Evolutionary conservation across 140 eudicot genomes (phyloP), one percentile per base, ranked within the genome.

Genomic region (Flaveria floridana): DNA sequence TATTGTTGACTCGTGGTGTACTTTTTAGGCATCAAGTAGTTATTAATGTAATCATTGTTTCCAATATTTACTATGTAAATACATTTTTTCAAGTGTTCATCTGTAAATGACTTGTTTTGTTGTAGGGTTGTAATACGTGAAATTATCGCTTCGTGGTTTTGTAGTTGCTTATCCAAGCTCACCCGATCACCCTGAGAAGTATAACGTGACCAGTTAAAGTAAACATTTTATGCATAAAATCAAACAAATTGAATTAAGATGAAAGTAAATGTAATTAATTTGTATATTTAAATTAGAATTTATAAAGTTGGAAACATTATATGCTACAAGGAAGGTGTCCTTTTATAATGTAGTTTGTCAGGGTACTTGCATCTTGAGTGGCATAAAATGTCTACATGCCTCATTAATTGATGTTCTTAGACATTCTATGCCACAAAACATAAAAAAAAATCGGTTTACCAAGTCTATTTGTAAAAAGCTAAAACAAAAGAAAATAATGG

Each of bases 41-140:
- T 82, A 68, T 82, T 82, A 61, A 82, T 65, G 72, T 71, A 82
- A 18, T 82, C 85, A 66, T 77, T 82, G 76, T 71, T 81, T 56
- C 85, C 85, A 6, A 81, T 76, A 18, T 72, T 72, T 34, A 81
- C 44, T 2, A 79, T 3, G 74, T 82, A 82, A 16, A 82, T 15
- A 41, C 85, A 82, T 65, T 72, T 37, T 37, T 11, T n/a, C 7
- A 82, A 41, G 42, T 16, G 65, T 13, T 61, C 68, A 12, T 58
- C 51, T 9, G 79, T 26, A 39, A 67, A 7, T 7, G 47, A 1
- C 72, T 67, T 2, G 39, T 72, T 72, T 72, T 55, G 66, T 34
- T 55, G 65, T 42, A 72, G 30, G 53, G 19, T 37, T 18, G 21
- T 3, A 19, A 73, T 64, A 10, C 74, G 79, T 55, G 69, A 42